Conservation (phyloP, 2,329 filamentous ascomycete species). For the Claviceps africana region DNA sequence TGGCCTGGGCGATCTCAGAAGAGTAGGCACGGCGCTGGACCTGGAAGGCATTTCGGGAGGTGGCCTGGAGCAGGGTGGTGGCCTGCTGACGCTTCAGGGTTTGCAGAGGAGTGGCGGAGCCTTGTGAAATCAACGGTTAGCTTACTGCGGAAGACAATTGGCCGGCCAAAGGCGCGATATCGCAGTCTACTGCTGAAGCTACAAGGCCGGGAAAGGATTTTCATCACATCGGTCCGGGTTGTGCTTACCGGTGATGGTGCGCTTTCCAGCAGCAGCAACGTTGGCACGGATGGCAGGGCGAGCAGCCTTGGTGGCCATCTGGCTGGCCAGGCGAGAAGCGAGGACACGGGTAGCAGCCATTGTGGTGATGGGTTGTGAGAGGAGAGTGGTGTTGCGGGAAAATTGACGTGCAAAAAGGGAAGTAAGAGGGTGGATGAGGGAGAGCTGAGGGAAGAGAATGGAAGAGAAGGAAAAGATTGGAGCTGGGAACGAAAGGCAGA, state of each 20-base stretch:
- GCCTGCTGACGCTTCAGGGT: constrained; percentile 62
- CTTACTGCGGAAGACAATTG: constrained; percentile 21
- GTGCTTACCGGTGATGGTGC: constrained; percentile 59
- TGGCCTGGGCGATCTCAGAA: constrained; percentile 75
- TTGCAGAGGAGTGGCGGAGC: constrained; percentile 51
- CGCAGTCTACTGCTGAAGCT: constrained; percentile 6
- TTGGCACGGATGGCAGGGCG: constrained; percentile 58
- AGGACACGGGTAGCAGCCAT: constrained; percentile 71
- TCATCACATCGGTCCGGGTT: constrained; percentile 6
- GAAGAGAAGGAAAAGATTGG: constrained; percentile 25
- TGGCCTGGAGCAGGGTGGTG: constrained; percentile 51
- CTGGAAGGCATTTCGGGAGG: constrained; percentile 51
- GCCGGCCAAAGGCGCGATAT: constrained; percentile 13
- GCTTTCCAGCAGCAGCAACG: constrained; percentile 54
- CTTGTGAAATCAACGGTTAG: constrained; percentile 23
- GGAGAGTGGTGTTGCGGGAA: constrained; percentile 13
- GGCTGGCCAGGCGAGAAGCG: constrained; percentile 62
- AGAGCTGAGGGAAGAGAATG: constrained; percentile 25
- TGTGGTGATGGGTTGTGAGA: constrained; percentile 47
- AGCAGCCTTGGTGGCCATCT: constrained; percentile 65
- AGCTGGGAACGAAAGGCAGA: constrained; percentile 21
- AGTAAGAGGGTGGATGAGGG: constrained; percentile 21
- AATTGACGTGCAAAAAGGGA: constrained; percentile 18
- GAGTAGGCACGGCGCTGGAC: constrained; percentile 63
- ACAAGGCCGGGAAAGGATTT: constrained; percentile 16